These are phyloP conservation scores for Mycena floridula DNA, from an alignment of 768 basidiomycete genomes.

Conservation along the genomic window DNA sequence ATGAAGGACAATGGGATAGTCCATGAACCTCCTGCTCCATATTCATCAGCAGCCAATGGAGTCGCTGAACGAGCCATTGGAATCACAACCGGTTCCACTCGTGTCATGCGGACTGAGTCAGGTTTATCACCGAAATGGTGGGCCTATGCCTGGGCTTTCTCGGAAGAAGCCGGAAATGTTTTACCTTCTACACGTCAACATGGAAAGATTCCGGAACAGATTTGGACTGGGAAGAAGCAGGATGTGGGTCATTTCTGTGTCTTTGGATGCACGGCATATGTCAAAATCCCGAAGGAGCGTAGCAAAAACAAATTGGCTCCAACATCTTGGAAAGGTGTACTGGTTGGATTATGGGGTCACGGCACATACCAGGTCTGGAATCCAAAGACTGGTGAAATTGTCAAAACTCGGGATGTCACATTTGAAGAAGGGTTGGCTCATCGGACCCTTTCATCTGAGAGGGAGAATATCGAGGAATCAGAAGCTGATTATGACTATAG, in stretches of 20 bases:
- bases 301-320: slow-evolving; percentile 2
- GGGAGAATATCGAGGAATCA: too few relatives aligned
- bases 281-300: slow-evolving; percentile 13
- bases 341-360: background rate
- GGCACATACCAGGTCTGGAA: slow-evolving; percentile 1
- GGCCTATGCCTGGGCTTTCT: slow-evolving; percentile 1
- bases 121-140: slow-evolving; percentile 8
- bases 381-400: background rate
- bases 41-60: slow-evolving; percentile 7
- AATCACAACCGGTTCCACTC: background rate
- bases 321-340: background rate
- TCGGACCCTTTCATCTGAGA: slow-evolving; percentile 1
- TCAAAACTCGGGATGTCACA: background rate
- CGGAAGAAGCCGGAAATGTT: too few relatives aligned
- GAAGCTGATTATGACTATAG: background rate
- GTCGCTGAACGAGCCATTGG: slow-evolving; percentile 7
- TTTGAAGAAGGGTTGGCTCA: slow-evolving; percentile 2
- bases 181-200: too few relatives aligned
- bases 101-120: slow-evolving; percentile 4
- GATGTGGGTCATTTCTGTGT: slow-evolving; percentile 12
- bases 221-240: background rate
- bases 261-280: slow-evolving; percentile 18
- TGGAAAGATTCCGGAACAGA: too few relatives aligned
- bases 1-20: slow-evolving; percentile 3
- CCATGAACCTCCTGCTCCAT: background rate